Conservation (phyloP, 208 protist species). For the Vickermania ingenoplastis region DNA sequence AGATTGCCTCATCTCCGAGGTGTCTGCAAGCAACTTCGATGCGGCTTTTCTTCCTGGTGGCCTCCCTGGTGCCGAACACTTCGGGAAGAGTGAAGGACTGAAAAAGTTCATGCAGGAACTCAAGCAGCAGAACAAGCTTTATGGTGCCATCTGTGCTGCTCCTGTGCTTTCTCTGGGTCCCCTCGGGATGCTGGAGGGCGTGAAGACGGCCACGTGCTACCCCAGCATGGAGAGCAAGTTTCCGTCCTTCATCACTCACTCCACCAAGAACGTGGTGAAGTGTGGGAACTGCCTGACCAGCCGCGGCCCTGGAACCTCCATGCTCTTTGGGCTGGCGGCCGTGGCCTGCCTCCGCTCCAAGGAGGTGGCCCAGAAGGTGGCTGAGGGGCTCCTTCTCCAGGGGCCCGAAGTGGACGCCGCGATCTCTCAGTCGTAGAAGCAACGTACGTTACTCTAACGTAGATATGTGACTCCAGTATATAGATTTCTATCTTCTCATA, state of each 20-base stretch:
- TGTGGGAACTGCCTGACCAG: slow-evolving; percentile 80
- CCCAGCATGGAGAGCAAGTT: slow-evolving; percentile 64
- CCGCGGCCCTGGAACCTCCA: slow-evolving; percentile 73
- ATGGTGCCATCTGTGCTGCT: slow-evolving; percentile 80
- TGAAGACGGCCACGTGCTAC: slow-evolving; percentile 70
- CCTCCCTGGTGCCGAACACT: slow-evolving; percentile 53
- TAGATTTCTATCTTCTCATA: neutral
- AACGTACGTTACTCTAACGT: neutral
- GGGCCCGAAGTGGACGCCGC: slow-evolving; percentile 13
- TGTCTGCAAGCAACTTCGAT: slow-evolving; percentile 51
- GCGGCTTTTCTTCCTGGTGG: slow-evolving; percentile 77
- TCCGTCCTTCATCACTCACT: slow-evolving; percentile 41
- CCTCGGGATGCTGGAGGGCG: slow-evolving; percentile 65
- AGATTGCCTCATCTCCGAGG: slow-evolving; percentile 49
- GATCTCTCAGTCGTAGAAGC: slow-evolving; percentile 8
- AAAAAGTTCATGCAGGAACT: slow-evolving; percentile 68
- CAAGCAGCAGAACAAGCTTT: slow-evolving; percentile 45
- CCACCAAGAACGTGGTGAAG: slow-evolving; percentile 50
- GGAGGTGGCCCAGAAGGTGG: slow-evolving; percentile 47
- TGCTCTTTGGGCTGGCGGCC: slow-evolving; percentile 72
- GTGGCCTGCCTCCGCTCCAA: slow-evolving; percentile 49
- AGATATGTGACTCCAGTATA: neutral
- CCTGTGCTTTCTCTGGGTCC: slow-evolving; percentile 52
- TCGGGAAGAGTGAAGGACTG: slow-evolving; percentile 44
- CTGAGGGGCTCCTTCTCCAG: slow-evolving; percentile 65